Base-by-base conservation (phyloP, 257 asterid genomes). In the Gentiana dahurica region DNA sequence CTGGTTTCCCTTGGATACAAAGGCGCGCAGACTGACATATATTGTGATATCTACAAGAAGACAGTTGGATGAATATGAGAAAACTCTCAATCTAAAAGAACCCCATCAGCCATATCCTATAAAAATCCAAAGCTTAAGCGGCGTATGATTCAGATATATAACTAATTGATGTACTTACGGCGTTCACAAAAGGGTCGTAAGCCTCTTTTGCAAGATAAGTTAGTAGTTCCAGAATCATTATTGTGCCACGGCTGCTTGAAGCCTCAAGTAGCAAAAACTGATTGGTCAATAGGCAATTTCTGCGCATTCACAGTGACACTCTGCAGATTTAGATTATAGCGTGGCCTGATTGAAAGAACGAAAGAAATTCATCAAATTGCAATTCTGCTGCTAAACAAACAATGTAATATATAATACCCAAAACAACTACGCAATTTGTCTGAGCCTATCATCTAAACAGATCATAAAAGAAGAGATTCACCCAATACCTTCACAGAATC, bases 171-270 rank as follows among this genome's bases (percentile, higher is more conserved):
- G 57, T 50, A 80, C 94, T 71, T 77, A 88, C 99, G 12, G 94
- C 89, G 54, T 70, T 69, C 53, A 88, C 63, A 37, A 92, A 88
- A 69, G 95, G 85, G 39, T 83, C 91, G 64, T 79, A 92, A 49
- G 94, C 97, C 63, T 75, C 95, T 64, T 83, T 90, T 8, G 95
- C 94, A 68, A 92, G 85, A 75, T 92, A 91, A 13, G 97, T 93
- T 73, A 91, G 98, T 91, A 49, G 98, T 91, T 71, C 98, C 97
- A 8, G 99, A 92, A 73, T 92, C 99, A 92, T 73, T 71, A 92
- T 88, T 7, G 97, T 92, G 66, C 99, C 99, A 54, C 77, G 66
- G 77, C 71, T 85, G 73, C 39, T 54, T 58, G 24, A 24, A 24
- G 24, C 24, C 38, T 55, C 57, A 66, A 59, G 97, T 88, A 49